Conservation (phyloP, 352 stramenopile species). For the Phytophthora meadii region DNA sequence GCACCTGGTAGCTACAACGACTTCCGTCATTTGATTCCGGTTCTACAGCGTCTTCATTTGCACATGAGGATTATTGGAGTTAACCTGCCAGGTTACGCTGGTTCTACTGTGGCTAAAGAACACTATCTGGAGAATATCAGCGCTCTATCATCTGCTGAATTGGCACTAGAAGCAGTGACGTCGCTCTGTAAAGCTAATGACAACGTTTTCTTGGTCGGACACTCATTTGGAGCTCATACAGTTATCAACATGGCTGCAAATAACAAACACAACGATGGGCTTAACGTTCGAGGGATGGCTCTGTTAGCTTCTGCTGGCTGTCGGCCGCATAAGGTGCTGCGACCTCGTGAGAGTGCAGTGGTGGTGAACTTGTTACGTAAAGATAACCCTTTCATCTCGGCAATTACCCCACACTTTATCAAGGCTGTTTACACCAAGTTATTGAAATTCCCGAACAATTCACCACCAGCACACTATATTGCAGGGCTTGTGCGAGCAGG, state of each 20-base stretch:
- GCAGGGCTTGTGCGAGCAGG: conserved; percentile 48
- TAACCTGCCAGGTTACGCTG: conserved; percentile 62
- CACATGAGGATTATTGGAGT: conserved; percentile 57
- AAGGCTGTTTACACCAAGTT: conserved; percentile 52
- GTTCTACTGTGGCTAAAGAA: conserved; percentile 34
- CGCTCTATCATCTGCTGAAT: conserved; percentile 32
- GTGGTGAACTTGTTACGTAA: conserved; percentile 38
- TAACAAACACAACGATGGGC: not conserved
- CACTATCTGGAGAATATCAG: conserved; percentile 44
- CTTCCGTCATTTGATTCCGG: conserved; percentile 59
- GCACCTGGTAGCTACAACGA: conserved; percentile 61
- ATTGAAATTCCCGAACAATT: conserved; percentile 36
- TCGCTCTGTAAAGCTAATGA: conserved; percentile 34
- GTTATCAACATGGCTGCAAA: conserved; percentile 52
- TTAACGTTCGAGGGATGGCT: conserved; percentile 43
- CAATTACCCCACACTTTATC: conserved; percentile 20
- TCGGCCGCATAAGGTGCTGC: conserved; percentile 49
- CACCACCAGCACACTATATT: conserved; percentile 42
- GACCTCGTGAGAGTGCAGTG: conserved; percentile 38
- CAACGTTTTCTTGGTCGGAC: conserved; percentile 54
- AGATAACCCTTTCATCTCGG: conserved; percentile 26
- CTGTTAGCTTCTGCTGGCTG: conserved; percentile 52
- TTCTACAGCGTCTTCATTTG: conserved; percentile 29
- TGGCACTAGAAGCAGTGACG: conserved; percentile 41
- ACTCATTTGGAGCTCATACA: conserved; percentile 61